Evolutionary conservation across 768 basidiomycete genomes (phyloP), one percentile per base, ranked within the genome.

Genomic region (Amanita fuliginea): DNA sequence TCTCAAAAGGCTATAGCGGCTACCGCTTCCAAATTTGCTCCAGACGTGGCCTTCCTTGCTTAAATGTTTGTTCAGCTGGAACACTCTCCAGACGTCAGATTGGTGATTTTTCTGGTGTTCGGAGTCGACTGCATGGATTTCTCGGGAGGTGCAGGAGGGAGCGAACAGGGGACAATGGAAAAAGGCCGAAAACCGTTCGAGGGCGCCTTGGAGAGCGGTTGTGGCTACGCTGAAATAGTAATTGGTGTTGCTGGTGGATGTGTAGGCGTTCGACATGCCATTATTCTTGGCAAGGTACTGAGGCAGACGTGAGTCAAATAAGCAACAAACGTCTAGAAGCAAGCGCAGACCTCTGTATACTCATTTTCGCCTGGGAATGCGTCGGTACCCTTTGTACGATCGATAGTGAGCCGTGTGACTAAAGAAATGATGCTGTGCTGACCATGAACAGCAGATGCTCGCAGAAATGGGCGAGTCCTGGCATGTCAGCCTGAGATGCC

Each of bases 71-170:
- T 87, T 89, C 21, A 97, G 67, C 63, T 99, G 95, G 66, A 87
- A 98, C 51, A 94, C 80, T n/a, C 95, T 80, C 87, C 92, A 94
- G 59, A 83, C 70, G 60, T 97, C 92, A 2, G 74, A 69, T 62
- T 95, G 94, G 42, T 87, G 78, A 61, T 98, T 99, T 70, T 96
- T 95, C 69, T 91, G 90, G 72, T 97, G 84, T 63, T 99, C 96
- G 0, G 91, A 95, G 62, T 99, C 86, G 36, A 99, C 94, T 1
- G 96, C 95, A 56, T 92, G 92, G 54, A 96, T 73, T 67, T 99
- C 95, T 28, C 92, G 80, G 22, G 79, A 73, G 0, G 91, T 93
- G 60, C 91, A 89, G 3, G 85, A 87, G 0, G 86, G 78, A 1
- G 80, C 63, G 60, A 99, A 98, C 36, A 95, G 74, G 0, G 95